Conservation (phyloP, 164 flowering plant genomes). For the Dillenia turbinata region DNA sequence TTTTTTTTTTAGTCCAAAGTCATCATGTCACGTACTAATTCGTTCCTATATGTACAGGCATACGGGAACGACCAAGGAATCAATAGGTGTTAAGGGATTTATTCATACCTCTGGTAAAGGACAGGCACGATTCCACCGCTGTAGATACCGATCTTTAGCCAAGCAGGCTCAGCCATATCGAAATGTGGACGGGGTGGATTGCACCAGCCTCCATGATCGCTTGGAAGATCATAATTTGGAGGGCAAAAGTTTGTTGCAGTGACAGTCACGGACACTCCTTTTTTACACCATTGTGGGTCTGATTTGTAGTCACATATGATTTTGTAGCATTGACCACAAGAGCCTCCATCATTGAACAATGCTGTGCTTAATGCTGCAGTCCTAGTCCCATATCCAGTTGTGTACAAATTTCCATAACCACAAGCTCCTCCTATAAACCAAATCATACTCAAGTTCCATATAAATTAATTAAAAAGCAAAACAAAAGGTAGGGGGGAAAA, state of each 20-base stretch:
- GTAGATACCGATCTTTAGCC: conserved; percentile 81
- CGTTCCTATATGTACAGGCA: no score
- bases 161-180: conserved; percentile 96
- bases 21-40: no score
- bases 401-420: conserved; percentile 69
- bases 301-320: conserved; percentile 54
- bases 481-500: not conserved
- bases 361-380: conserved; percentile 86
- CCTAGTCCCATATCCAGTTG: conserved; percentile 56
- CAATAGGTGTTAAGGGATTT: conserved; percentile 2
- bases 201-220: conserved; percentile 89
- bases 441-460: conserved; percentile 2
- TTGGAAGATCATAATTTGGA: conserved; percentile 74
- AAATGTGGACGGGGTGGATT: conserved; percentile 87
- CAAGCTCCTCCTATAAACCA: conserved; percentile 61
- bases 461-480: conserved; percentile 1
- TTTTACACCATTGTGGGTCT: conserved; percentile 63
- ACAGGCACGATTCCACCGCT: conserved; percentile 87
- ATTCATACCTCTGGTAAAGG: conserved; percentile 46
- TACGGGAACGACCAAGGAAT: not conserved
- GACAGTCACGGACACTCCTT: conserved; percentile 61
- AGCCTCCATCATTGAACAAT: conserved; percentile 72
- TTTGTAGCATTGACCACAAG: conserved; percentile 79
- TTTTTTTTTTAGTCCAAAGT: no score
- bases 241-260: conserved; percentile 96